These are phyloP conservation scores for Cucurbita moschata DNA, from an alignment of 306 rosid genomes.

Conservation along the genomic window DNA sequence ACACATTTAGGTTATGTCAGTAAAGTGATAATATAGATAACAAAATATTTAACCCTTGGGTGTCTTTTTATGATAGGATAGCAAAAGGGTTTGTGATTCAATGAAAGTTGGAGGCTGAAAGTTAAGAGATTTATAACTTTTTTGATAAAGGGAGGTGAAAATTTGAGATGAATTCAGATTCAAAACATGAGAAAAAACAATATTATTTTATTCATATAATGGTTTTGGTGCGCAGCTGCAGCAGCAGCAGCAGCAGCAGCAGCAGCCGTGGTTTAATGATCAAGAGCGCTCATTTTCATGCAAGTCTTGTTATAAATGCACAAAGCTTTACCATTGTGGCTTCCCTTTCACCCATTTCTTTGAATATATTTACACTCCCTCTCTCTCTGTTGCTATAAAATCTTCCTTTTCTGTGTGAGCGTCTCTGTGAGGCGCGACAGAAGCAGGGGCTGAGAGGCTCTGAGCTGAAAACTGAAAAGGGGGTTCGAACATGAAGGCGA, in stretches of 20 bases:
- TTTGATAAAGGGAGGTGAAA: conserved; percentile 11
- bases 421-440: conserved; percentile 20
- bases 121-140: background rate
- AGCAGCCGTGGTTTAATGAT: conserved; percentile 92
- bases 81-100: background rate
- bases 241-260: background rate
- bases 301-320: conserved; percentile 61
- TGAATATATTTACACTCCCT: background rate
- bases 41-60: background rate
- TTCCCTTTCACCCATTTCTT: conserved; percentile 13
- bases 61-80: background rate
- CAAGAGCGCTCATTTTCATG: conserved; percentile 71
- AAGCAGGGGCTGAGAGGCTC: conserved; percentile 14
- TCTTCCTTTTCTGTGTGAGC: background rate
- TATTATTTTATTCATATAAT: conserved; percentile 1
- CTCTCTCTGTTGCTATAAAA: background rate
- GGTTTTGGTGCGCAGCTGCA: conserved; percentile 15
- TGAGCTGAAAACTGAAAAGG: conserved; percentile 9
- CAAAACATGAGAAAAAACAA: background rate
- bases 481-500: conserved; percentile 22
- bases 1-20: background rate
- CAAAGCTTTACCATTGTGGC: background rate
- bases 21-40: background rate
- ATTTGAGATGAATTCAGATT: conserved; percentile 8
- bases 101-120: background rate